Conservation (phyloP, 2,329 filamentous ascomycete species). For the Nothopassalora personata region DNA sequence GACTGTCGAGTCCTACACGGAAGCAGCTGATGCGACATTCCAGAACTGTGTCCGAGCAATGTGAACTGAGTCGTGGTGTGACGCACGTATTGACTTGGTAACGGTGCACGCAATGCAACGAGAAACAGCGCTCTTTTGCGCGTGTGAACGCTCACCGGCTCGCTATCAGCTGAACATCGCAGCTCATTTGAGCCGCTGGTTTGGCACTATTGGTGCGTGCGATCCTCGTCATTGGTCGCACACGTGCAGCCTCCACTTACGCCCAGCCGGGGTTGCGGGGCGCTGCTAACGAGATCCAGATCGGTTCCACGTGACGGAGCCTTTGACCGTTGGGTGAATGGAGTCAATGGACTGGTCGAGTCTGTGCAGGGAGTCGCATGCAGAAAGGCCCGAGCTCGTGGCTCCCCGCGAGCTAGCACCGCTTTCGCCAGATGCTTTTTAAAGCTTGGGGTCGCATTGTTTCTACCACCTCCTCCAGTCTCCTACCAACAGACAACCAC, state of each 20-base stretch:
- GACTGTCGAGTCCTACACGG: neutral
- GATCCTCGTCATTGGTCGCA: neutral
- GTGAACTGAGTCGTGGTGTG: neutral
- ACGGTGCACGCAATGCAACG: neutral
- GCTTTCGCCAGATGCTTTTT: neutral
- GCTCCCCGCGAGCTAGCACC: neutral
- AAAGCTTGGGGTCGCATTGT: conserved; percentile 1
- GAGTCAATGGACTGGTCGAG: neutral
- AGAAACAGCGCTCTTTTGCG: neutral
- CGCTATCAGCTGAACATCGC: neutral
- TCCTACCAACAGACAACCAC: neutral
- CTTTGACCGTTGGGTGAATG: neutral
- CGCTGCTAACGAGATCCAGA: neutral
- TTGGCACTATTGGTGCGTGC: neutral
- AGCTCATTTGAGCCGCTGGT: neutral
- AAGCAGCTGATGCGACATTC: conserved; percentile 1
- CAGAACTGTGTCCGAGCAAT: neutral
- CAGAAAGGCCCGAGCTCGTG: neutral
- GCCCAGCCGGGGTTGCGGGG: neutral
- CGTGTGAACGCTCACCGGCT: neutral
- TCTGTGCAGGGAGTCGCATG: neutral
- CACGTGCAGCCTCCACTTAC: neutral
- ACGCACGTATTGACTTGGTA: neutral
- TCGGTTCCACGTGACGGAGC: neutral
- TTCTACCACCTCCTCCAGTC: neutral